Conservation (phyloP, 2,329 filamentous ascomycete genomes). For the Ophidiomyces ophidiicola region DNA sequence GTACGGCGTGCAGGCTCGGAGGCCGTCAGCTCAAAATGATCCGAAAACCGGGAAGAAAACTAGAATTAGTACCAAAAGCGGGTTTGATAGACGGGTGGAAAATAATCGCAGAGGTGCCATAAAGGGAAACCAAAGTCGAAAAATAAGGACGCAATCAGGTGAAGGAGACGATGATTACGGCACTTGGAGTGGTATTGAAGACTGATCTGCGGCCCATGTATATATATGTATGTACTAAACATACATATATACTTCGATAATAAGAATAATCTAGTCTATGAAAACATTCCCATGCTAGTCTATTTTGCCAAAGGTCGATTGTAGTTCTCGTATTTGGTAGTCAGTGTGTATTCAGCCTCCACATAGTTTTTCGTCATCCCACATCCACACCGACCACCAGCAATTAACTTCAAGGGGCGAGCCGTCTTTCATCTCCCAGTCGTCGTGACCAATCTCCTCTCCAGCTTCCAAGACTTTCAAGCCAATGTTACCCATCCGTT, state of each 20-base stretch:
- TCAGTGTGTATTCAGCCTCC: neutral
- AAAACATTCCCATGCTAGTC: neutral
- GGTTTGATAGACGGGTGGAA: constrained; percentile 37
- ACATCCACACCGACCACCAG: constrained; percentile 39
- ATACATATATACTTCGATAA: neutral
- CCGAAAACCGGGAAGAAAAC: constrained; percentile 38
- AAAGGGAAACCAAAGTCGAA: constrained; percentile 29
- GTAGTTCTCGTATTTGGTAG: constrained; percentile 7
- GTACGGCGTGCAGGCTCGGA: constrained; percentile 64
- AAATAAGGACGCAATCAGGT: constrained; percentile 16
- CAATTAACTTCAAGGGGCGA: constrained; percentile 33
- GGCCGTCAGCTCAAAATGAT: constrained; percentile 32
- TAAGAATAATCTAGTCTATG: neutral
- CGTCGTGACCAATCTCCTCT: constrained; percentile 36
- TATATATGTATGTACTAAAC: neutral
- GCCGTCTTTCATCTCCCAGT: constrained; percentile 36
- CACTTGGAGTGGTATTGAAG: constrained; percentile 31
- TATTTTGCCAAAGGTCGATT: neutral
- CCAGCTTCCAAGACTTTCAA: constrained; percentile 42
- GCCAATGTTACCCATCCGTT: constrained; percentile 46
- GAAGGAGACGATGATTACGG: constrained; percentile 20
- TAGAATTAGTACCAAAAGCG: constrained; percentile 57
- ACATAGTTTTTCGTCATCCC: constrained; percentile 18
- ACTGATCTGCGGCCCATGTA: constrained; percentile 21
- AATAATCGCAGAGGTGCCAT: constrained; percentile 38